phyloP scores from a whole-genome alignment of 2,329 filamentous ascomycete genomes.

The Neonectria neomacrospora region DNA sequence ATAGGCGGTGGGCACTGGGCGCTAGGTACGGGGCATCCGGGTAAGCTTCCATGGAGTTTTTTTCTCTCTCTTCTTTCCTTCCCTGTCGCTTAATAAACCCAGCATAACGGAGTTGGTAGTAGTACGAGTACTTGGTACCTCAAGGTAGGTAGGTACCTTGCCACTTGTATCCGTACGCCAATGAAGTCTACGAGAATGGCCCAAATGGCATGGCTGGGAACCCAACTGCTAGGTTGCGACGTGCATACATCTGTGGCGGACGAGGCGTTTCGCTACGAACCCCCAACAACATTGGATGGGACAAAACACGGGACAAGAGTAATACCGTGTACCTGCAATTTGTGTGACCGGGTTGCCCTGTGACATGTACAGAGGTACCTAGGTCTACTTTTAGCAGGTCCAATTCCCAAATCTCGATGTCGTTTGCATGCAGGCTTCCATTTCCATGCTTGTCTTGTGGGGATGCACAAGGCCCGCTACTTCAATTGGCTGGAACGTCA shows the following conservation, averaged over 20 bases:
- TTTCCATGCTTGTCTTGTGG: constrained; percentile 18
- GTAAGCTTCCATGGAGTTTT: constrained; percentile 18
- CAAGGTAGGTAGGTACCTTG: no score
- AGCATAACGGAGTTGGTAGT: background rate
- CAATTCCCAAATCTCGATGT: constrained; percentile 1
- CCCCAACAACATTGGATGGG: no score
- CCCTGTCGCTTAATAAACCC: constrained; percentile 2
- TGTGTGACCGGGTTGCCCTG: constrained; percentile 6
- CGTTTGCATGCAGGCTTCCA: constrained; percentile 10
- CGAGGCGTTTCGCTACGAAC: background rate
- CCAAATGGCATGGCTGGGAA: background rate
- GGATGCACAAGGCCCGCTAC: constrained; percentile 1
- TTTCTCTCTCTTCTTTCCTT: background rate
- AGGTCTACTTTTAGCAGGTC: no score
- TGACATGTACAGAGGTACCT: background rate
- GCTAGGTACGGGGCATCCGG: constrained; percentile 15
- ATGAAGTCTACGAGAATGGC: background rate
- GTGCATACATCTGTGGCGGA: background rate
- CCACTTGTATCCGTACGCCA: background rate
- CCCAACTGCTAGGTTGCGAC: background rate
- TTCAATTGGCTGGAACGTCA: constrained; percentile 6
- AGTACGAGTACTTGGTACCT: background rate
- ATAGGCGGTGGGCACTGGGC: constrained; percentile 9
- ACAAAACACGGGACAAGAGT: background rate
- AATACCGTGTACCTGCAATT: background rate